These are phyloP conservation scores for Fabrea salina DNA, from an alignment of 169 alveolate species.

Conservation along the genomic window DNA sequence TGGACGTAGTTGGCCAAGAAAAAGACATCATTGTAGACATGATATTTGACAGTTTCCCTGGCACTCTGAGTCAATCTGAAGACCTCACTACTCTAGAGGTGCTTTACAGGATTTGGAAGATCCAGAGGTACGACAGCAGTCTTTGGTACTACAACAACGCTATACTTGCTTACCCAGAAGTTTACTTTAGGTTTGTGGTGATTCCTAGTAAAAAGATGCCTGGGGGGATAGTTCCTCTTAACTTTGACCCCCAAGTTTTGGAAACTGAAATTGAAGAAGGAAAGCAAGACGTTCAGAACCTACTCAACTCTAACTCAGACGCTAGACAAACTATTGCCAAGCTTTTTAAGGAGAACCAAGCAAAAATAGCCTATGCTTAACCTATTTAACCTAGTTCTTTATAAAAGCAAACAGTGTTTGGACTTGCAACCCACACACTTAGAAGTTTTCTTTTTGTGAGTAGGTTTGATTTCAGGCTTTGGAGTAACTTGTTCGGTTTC, in stretches of 20 bases:
- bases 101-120: background rate
- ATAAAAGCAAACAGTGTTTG: background rate
- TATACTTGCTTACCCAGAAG: slow-evolving; percentile 30
- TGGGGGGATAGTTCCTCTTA: background rate
- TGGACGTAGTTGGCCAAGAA: slow-evolving; percentile 32
- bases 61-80: background rate
- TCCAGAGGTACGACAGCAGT: background rate
- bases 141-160: slow-evolving; percentile 4
- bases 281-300: background rate
- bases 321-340: background rate
- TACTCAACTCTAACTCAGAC: background rate
- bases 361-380: too few species aligned
- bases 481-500: background rate
- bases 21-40: slow-evolving; percentile 37
- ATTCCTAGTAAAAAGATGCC: slow-evolving; percentile 31
- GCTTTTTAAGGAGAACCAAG: background rate
- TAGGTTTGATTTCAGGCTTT: background rate
- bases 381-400: too few species aligned
- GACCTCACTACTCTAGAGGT: background rate
- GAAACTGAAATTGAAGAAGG: background rate
- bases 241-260: background rate
- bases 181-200: slow-evolving; percentile 36
- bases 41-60: background rate
- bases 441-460: background rate
- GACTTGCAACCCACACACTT: background rate